Evolutionary conservation across 306 rosid genomes (phyloP).

Genomic region (Lupinus albus): DNA sequence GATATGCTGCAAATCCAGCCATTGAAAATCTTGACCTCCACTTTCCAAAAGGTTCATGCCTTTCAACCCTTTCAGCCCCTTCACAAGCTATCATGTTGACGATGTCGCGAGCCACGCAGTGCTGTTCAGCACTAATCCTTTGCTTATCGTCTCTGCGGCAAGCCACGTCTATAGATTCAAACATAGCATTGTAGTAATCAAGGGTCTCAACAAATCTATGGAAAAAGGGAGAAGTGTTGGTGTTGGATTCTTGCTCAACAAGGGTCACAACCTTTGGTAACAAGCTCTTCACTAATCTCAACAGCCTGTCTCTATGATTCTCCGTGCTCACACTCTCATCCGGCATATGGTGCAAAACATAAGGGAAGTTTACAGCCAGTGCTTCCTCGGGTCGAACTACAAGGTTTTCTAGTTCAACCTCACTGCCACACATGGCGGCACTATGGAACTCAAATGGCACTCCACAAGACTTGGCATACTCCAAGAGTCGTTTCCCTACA

Average conservation of each 20-base stretch:
- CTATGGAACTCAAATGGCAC: constrained; percentile 79
- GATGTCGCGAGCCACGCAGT: constrained; percentile 89
- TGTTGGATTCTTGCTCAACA: constrained; percentile 93
- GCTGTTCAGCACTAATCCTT: constrained; percentile 79
- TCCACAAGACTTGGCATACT: constrained; percentile 47
- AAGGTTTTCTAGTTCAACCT: constrained; percentile 58
- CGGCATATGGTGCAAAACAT: constrained; percentile 84
- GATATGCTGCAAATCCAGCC: constrained; percentile 72
- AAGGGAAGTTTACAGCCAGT: constrained; percentile 78
- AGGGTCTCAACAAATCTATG: constrained; percentile 72
- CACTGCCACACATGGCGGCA: constrained; percentile 75
- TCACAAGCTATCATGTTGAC: constrained; percentile 97
- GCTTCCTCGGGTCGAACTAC: constrained; percentile 64
- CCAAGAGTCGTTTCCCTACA: constrained; percentile 57
- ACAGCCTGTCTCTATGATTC: constrained; percentile 79
- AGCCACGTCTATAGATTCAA: constrained; percentile 74
- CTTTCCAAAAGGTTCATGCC: constrained; percentile 81
- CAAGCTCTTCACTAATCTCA: constrained; percentile 75
- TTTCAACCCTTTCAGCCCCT: constrained; percentile 78
- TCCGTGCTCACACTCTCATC: constrained; percentile 95
- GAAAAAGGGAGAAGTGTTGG: constrained; percentile 85
- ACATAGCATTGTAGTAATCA: constrained; percentile 78
- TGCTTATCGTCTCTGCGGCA: constrained; percentile 58
- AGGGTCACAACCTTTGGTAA: constrained; percentile 82
- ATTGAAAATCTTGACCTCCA: constrained; percentile 79